Base-by-base conservation (phyloP, 106 monocot species). In the Dendrobium huoshanense region DNA sequence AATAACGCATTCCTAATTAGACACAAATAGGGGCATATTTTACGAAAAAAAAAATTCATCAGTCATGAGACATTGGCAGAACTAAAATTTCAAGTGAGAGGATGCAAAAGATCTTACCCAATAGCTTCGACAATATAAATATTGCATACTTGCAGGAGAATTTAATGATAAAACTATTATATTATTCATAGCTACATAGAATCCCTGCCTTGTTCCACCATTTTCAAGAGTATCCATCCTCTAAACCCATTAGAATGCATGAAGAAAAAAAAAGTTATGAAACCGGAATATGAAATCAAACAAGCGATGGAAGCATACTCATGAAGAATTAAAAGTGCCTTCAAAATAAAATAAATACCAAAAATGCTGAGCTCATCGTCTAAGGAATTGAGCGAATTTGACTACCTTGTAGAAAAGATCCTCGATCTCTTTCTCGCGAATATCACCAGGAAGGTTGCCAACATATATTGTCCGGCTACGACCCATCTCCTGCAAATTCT, bases 351-450 rank as follows among this genome's bases (percentile, higher is more conserved):
- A 56, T 5, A 18, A 41, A n/a, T 0, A 58, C 16, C 11, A 61
- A 16, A 41, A 19, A 41, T 40, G 18, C 7, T 20, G 29, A 41
- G 48, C 16, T 47, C 4, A 22, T 16, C 4, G 37, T 75, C 73
- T 42, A 73, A 47, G 16, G 13, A 47, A 20, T 1, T n/a, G 48
- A 40, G 4, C 0, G 22, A 80, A 51, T 5, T 55, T 37, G 4
- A 48, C 54, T 44, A 93, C 95, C 95, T 95, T 95, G 89, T 93
- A 88, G 70, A 95, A 95, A 43, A 95, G 82, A 89, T 95, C 95
- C 78, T 95, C 95, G 25, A 95, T 87, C 88, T 93, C 92, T 41
- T 83, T 88, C 74, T 95, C 93, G 44, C 91, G 92, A 67, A 95
- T 87, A 75, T 93, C 91, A 0, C 88, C 93, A 10, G 95, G 95